Conservation (phyloP, 345 rosid genomes). For the Arabidopsis arenosa region DNA sequence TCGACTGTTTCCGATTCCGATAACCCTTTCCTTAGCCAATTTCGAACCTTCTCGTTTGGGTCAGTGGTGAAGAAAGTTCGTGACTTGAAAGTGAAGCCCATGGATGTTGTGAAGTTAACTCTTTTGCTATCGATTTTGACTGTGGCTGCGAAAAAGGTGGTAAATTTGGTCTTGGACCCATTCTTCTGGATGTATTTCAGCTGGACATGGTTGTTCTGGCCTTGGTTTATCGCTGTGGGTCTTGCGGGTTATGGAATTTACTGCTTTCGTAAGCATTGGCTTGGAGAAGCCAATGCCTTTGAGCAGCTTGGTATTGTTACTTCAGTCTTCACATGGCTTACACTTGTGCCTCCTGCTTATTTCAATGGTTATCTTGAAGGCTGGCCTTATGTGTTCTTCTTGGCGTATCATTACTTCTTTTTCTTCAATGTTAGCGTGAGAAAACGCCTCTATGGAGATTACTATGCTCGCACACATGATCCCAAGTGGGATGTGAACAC, state of each 20-base stretch:
- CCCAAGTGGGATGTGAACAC: slow-evolving; percentile 81
- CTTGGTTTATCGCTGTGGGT: slow-evolving; percentile 72
- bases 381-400: slow-evolving; percentile 87
- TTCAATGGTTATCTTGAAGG: slow-evolving; percentile 89
- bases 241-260: slow-evolving; percentile 64
- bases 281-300: slow-evolving; percentile 65
- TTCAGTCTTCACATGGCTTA: slow-evolving; percentile 79
- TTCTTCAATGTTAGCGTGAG: slow-evolving; percentile 82
- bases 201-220: slow-evolving; percentile 98
- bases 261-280: slow-evolving; percentile 63
- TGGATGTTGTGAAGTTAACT: slow-evolving; percentile 62
- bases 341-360: slow-evolving; percentile 82
- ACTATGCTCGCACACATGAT: slow-evolving; percentile 63
- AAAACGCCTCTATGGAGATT: slow-evolving; percentile 81
- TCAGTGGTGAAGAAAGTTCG: slow-evolving; percentile 49
- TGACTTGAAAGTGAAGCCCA: slow-evolving; percentile 57
- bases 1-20: slow-evolving; percentile 45
- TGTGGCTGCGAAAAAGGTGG: slow-evolving; percentile 65
- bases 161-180: slow-evolving; percentile 58
- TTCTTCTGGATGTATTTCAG: slow-evolving; percentile 94
- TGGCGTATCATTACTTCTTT: slow-evolving; percentile 87
- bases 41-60: slow-evolving; percentile 51
- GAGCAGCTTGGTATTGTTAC: slow-evolving; percentile 83
- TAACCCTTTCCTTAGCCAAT: slow-evolving; percentile 51
- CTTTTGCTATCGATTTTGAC: slow-evolving; percentile 57